A percentile compares a stretch with the other conserved stretches of the same genome.
Conservation (phyloP, 805 yeast genomes). For the Henningerozyma blattae region DNA sequence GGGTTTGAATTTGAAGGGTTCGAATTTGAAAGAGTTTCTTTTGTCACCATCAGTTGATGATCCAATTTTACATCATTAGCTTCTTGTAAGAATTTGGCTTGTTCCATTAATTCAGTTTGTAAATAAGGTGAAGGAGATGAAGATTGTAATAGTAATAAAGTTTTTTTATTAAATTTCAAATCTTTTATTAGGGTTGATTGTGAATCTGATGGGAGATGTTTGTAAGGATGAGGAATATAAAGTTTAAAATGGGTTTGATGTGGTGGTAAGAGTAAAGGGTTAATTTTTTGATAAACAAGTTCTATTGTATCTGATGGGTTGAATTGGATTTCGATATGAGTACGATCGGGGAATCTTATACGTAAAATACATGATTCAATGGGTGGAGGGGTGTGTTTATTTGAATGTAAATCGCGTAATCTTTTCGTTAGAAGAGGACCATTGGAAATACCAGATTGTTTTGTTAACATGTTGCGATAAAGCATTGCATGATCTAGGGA, state of each 20-base stretch:
- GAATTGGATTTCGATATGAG: conserved; percentile 39
- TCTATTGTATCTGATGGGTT: conserved; percentile 29
- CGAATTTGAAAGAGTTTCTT: neutral
- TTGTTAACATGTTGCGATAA: conserved; percentile 38
- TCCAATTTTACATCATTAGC: conserved; percentile 12
- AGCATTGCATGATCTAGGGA: conserved; percentile 39
- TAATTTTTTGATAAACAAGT: conserved; percentile 21
- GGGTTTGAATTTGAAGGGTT: neutral
- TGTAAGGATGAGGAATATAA: conserved; percentile 37
- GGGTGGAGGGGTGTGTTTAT: conserved; percentile 15
- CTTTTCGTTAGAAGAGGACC: conserved; percentile 34
- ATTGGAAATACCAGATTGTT: conserved; percentile 24
- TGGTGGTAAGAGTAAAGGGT: conserved; percentile 20
- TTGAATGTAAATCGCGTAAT: conserved; percentile 27
- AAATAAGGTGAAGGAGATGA: conserved; percentile 15
- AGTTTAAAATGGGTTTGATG: conserved; percentile 27
- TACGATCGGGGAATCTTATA: conserved; percentile 46
- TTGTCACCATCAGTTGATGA: neutral
- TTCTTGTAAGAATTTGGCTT: conserved; percentile 25
- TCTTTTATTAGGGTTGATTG: conserved; percentile 25
- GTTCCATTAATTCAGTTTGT: conserved; percentile 16
- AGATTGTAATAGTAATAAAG: conserved; percentile 29
- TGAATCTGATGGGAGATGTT: conserved; percentile 21
- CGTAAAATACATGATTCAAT: conserved; percentile 29
- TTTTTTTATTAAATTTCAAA: conserved; percentile 35